phyloP scores from a whole-genome alignment of 2,329 filamentous ascomycete species.

The Chlorencoelia australis region DNA sequence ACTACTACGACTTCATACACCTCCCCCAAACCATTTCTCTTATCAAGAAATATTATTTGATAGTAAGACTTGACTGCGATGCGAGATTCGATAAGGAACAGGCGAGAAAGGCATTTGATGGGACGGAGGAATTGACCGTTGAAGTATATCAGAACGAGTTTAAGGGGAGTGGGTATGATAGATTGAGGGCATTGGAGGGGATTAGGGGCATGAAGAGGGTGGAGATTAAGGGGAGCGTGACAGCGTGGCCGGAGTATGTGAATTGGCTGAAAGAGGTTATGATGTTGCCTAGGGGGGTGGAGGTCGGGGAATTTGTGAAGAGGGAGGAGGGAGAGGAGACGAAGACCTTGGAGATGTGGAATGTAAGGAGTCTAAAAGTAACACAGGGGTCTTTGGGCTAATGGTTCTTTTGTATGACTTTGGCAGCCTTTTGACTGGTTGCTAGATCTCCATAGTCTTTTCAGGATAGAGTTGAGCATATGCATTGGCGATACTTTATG shows the following conservation, averaged over 20 bases:
- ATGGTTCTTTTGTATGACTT: not conserved
- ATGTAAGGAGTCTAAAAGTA: not conserved
- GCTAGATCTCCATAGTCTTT: not conserved
- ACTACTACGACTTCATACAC: constrained; percentile 28
- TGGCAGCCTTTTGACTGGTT: not conserved
- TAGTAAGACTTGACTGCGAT: constrained; percentile 39
- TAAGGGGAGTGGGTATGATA: constrained; percentile 32
- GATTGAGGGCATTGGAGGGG: constrained; percentile 35
- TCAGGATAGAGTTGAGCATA: not conserved
- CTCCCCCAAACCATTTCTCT: constrained; percentile 23
- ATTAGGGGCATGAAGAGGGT: constrained; percentile 35
- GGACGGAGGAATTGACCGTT: constrained; percentile 37
- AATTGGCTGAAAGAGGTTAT: constrained; percentile 21
- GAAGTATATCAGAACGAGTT: constrained; percentile 38
- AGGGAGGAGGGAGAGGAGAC: not conserved
- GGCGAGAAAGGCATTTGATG: constrained; percentile 34
- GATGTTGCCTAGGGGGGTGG: constrained; percentile 10
- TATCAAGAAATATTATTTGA: constrained; percentile 35
- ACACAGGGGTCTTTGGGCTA: not conserved
- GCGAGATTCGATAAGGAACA: constrained; percentile 32
- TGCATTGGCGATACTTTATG: too few relatives aligned
- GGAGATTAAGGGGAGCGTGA: constrained; percentile 28
- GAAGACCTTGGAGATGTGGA: not conserved
- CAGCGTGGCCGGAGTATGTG: constrained; percentile 20
- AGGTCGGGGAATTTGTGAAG: constrained; percentile 1